Conservation (phyloP, 768 basidiomycete species). For the Suillus luteus region DNA sequence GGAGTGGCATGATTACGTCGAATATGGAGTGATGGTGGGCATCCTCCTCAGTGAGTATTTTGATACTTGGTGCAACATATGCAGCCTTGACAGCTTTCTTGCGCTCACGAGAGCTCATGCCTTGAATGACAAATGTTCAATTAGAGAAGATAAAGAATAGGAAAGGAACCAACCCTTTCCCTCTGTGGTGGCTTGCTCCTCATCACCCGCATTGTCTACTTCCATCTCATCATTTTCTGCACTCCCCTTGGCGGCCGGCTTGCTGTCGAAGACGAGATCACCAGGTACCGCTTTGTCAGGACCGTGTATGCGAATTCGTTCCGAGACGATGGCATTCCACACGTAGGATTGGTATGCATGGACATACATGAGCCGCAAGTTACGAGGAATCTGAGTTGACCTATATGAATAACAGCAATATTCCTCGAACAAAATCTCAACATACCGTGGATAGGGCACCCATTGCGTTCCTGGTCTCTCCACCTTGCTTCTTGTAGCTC, state of each 20-base stretch:
- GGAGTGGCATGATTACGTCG: constrained; percentile 97
- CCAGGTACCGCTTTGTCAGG: constrained; percentile 75
- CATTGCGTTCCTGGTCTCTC: constrained; percentile 81
- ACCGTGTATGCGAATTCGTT: constrained; percentile 82
- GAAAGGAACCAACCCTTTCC: constrained; percentile 33
- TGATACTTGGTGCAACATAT: constrained; percentile 62
- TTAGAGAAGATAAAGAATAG: constrained; percentile 1
- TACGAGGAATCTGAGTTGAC: constrained; percentile 82
- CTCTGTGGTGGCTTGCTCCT: constrained; percentile 35
- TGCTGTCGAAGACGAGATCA: constrained; percentile 82
- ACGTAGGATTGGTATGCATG: constrained; percentile 99
- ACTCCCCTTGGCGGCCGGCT: constrained; percentile 18
- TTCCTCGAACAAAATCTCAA: neutral
- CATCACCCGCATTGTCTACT: constrained; percentile 33
- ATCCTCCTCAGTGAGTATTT: constrained; percentile 76
- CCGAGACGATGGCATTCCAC: constrained; percentile 97
- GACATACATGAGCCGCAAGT: constrained; percentile 94
- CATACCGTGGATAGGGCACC: constrained; percentile 82
- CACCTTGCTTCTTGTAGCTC: constrained; percentile 79
- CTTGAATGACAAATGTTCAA: constrained; percentile 23
- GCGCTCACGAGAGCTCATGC: constrained; percentile 17
- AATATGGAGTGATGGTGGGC: constrained; percentile 83
- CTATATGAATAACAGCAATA: constrained; percentile 10
- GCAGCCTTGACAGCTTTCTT: constrained; percentile 27
- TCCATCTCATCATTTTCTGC: constrained; percentile 24